Evolutionary conservation across 805 yeast species (phyloP).

Genomic region (Myxozyma udenii): DNA sequence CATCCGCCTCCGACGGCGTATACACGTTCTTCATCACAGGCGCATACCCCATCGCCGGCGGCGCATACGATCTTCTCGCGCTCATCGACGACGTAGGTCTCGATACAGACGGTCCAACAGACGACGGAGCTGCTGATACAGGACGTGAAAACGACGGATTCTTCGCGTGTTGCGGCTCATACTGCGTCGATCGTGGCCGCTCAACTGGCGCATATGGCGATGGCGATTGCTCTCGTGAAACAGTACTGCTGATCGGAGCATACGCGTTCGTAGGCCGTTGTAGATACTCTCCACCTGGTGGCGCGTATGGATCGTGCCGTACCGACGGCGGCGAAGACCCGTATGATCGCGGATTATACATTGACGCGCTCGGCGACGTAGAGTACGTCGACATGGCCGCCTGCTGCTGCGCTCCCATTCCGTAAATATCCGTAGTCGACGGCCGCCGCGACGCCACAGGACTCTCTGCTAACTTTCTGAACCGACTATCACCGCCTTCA

Average conservation of each 20-base stretch:
- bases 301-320: neutral
- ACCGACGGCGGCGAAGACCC: slow-evolving; percentile 13
- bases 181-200: too few relatives aligned
- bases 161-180: slow-evolving; percentile 1
- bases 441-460: slow-evolving; percentile 25
- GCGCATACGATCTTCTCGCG: slow-evolving; percentile 3
- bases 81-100: slow-evolving; percentile 8
- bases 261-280: slow-evolving; percentile 2
- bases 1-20: too few relatives aligned
- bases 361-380: slow-evolving; percentile 1
- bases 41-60: too few relatives aligned
- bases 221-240: slow-evolving; percentile 8
- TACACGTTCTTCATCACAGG: too few relatives aligned
- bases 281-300: neutral
- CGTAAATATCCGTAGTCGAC: slow-evolving; percentile 16
- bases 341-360: slow-evolving; percentile 9
- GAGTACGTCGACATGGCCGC: neutral
- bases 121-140: too few relatives aligned
- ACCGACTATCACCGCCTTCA: slow-evolving; percentile 27
- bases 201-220: slow-evolving; percentile 11
- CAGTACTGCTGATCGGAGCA: slow-evolving; percentile 1
- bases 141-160: slow-evolving; percentile 7
- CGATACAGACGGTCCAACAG: neutral
- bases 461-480: slow-evolving; percentile 36
- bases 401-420: neutral